Percentiles rank a stretch among this genome's conserved stretches.
phyloP scores from a whole-genome alignment of 2,329 filamentous ascomycete genomes.

The Arthrobotrys conoides region DNA sequence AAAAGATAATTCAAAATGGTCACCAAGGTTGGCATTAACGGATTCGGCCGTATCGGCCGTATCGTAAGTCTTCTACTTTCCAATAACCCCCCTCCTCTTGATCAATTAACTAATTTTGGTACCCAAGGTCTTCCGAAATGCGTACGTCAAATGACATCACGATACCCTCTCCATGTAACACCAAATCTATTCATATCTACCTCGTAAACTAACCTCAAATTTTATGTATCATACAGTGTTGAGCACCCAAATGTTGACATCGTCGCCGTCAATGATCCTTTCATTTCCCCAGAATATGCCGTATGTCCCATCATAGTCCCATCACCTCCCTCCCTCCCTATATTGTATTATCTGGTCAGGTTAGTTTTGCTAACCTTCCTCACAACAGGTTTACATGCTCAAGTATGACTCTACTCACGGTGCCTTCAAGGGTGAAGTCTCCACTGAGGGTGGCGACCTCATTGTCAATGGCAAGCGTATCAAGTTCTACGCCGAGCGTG shows the following conservation, averaged over 20 bases:
- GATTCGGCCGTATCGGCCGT: conserved; percentile 99
- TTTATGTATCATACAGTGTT: conserved; percentile 70
- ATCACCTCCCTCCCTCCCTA: background rate
- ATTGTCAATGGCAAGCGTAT: conserved; percentile 94
- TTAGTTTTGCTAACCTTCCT: background rate
- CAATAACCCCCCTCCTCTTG: background rate
- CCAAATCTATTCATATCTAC: background rate
- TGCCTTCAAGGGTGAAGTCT: conserved; percentile 91
- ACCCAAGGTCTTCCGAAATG: conserved; percentile 90
- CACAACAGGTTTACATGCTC: conserved; percentile 92
- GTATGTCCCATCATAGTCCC: too few species aligned
- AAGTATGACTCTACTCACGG: conserved; percentile 99
- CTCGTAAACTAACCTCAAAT: conserved; percentile 31
- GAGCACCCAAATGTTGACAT: conserved; percentile 91
- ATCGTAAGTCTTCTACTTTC: conserved; percentile 73
- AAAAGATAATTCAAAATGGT: conserved; percentile 62
- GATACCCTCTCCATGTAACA: background rate
- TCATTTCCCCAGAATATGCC: conserved; percentile 98
- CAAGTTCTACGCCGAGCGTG: conserved; percentile 93
- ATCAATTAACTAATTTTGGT: conserved; percentile 40
- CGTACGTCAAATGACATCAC: conserved; percentile 71
- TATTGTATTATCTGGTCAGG: background rate
- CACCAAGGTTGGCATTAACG: conserved; percentile 69
- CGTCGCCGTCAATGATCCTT: conserved; percentile 98
- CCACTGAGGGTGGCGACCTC: conserved; percentile 75